Evolutionary conservation across 2,329 filamentous ascomycete genomes (phyloP).

Genomic region (Aspergillus brunneoviolaceus): DNA sequence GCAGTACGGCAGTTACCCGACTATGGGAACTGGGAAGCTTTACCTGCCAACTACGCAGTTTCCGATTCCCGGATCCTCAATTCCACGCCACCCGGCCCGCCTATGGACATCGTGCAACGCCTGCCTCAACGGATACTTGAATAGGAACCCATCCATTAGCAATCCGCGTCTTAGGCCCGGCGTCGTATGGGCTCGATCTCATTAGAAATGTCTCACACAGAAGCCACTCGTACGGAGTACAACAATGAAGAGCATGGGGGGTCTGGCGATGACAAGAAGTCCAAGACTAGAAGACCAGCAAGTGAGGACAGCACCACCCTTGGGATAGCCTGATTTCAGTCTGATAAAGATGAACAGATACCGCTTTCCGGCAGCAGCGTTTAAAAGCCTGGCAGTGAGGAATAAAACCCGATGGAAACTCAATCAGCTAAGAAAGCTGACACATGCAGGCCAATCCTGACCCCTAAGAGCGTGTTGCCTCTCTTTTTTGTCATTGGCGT

Average conservation of each 20-base stretch:
- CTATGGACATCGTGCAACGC: neutral
- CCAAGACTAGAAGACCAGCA: slow-evolving; percentile 87
- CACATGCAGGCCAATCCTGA: slow-evolving; percentile 77
- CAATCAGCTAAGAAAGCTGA: slow-evolving; percentile 12
- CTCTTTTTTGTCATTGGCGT: slow-evolving; percentile 88
- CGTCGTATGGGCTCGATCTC: neutral
- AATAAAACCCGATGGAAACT: neutral
- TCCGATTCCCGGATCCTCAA: neutral
- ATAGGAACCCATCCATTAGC: neutral
- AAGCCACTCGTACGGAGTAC: slow-evolving; percentile 42
- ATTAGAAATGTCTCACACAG: slow-evolving; percentile 45
- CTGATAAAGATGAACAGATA: slow-evolving; percentile 59
- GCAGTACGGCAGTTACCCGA: too few species aligned
- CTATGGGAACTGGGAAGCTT: slow-evolving; percentile 8
- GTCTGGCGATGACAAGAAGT: slow-evolving; percentile 64
- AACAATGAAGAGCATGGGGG: slow-evolving; percentile 45
- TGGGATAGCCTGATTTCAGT: neutral
- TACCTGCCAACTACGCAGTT: slow-evolving; percentile 16
- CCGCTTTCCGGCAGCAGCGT: slow-evolving; percentile 93
- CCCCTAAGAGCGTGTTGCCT: slow-evolving; percentile 87
- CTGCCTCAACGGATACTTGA: neutral
- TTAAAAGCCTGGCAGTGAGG: slow-evolving; percentile 98
- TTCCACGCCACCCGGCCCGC: slow-evolving; percentile 11
- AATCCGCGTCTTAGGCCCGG: neutral
- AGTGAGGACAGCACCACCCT: slow-evolving; percentile 57